Evolutionary conservation across 805 yeast genomes (phyloP).

Genomic region (Saturnispora halmiae): DNA sequence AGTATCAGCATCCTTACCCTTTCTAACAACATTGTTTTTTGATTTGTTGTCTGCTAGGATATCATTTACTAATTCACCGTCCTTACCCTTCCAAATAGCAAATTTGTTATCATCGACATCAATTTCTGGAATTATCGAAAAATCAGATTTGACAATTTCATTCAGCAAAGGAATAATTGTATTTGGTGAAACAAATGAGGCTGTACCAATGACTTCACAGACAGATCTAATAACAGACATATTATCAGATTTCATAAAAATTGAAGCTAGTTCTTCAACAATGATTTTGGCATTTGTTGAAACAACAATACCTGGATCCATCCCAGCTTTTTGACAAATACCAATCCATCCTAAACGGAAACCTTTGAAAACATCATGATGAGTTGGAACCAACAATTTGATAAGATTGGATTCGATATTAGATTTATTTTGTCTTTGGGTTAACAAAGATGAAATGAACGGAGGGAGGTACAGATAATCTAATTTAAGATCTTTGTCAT

Average conservation of each 20-base stretch:
- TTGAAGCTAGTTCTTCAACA: conserved; percentile 18
- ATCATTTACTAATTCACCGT: conserved; percentile 61
- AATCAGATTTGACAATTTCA: conserved; percentile 34
- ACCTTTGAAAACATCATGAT: conserved; percentile 31
- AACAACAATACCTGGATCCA: conserved; percentile 60
- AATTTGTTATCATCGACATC: conserved; percentile 42
- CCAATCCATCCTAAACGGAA: conserved; percentile 67
- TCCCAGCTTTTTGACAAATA: conserved; percentile 45
- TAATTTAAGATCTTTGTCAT: conserved; percentile 18
- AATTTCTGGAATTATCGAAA: conserved; percentile 29
- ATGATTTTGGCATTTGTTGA: conserved; percentile 19
- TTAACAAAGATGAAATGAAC: conserved; percentile 29
- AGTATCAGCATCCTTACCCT: conserved; percentile 77
- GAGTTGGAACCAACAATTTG: conserved; percentile 36
- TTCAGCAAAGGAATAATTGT: conserved; percentile 44
- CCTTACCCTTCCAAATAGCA: conserved; percentile 58
- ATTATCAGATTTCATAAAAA: conserved; percentile 14
- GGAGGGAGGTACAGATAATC: conserved; percentile 25
- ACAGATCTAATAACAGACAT: conserved; percentile 39
- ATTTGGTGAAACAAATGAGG: conserved; percentile 53
- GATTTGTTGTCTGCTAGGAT: conserved; percentile 38
- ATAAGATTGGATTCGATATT: conserved; percentile 27
- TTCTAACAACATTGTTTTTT: conserved; percentile 41
- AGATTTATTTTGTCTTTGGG: conserved; percentile 20
- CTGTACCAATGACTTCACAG: conserved; percentile 37